Evolutionary conservation across 1,284 basidiomycete species (phyloP), one percentile per base, ranked within the genome.

Genomic region (Irpex rosettiformis): DNA sequence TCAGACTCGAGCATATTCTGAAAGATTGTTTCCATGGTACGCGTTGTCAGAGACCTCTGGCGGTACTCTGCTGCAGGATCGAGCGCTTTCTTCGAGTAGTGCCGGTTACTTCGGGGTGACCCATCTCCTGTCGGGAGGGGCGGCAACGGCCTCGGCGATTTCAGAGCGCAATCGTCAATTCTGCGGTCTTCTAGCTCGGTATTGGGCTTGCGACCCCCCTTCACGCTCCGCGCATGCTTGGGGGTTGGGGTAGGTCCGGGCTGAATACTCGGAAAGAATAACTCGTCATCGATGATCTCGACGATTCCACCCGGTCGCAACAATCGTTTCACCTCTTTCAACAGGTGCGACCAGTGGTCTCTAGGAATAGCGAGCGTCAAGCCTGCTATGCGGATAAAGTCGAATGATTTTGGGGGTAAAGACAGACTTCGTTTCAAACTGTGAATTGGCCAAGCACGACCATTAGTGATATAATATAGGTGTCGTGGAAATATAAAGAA

Each of bases 201-300:
- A 8, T 28, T 16, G 25, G 25, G 48, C 25, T 16, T 22, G 25
- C 25, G n/a, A 28, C 48, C 11, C n/a, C 48, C 48, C 8, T 24
- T 18, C 27, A 29, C 10, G 37, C 27, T 30, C 7, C 7, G 21
- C 30, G 27, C 45, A 18, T 16, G 49, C 6, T 8, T 29, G 13
- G 27, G 53, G 11, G 11, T 43, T 29, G n/a, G 28, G 33, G 45
- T 24, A 18, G 58, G 40, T 45, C 62, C 8, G 16, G 60, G 61
- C 57, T 71, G 70, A 37, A 72, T 70, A 57, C 82, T 83, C 0
- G 88, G 85, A 65, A 88, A 89, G 64, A 81, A 71, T 28, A 88
- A 69, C 63, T 85, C 75, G 67, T 91, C 89, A 70, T 89, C 86
- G 58, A 91, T 83, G 52, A 91, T 66, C 68, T 91, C 89, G 2